Conservation (phyloP, 2,329 filamentous ascomycete species). For the Periglandula ipomoeae region DNA sequence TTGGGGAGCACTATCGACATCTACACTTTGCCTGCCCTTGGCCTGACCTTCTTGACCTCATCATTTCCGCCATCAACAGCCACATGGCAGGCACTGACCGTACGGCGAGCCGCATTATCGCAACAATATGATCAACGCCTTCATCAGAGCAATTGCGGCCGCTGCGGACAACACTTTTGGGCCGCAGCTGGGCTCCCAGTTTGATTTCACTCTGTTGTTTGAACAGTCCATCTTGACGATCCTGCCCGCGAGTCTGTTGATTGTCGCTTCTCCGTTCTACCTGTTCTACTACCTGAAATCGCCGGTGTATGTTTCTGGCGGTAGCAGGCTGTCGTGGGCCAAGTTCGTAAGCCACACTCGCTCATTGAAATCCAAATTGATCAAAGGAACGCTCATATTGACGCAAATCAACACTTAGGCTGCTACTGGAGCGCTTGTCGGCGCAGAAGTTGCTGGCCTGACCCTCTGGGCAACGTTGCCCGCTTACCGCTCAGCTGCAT, state of each 20-base stretch:
- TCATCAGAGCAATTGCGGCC: background rate
- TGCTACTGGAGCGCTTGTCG: constrained; percentile 14
- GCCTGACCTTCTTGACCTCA: too few relatives aligned
- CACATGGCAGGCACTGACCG: too few relatives aligned
- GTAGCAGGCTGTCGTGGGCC: constrained; percentile 8
- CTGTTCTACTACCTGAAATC: constrained; percentile 7
- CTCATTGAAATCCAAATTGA: background rate
- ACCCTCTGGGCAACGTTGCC: constrained; percentile 8
- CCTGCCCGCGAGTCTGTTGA: constrained; percentile 5
- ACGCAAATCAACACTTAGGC: too few relatives aligned
- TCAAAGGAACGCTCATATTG: too few relatives aligned
- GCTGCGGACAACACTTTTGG: constrained; percentile 5
- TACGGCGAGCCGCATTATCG: too few relatives aligned
- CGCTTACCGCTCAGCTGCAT: constrained; percentile 12
- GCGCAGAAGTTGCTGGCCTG: constrained; percentile 20
- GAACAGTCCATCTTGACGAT: constrained; percentile 13
- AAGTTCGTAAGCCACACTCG: constrained; percentile 12
- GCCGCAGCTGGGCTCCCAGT: constrained; percentile 6
- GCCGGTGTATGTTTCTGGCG: constrained; percentile 1
- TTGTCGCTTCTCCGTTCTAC: constrained; percentile 6
- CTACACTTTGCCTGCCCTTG: too few relatives aligned
- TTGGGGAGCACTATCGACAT: too few relatives aligned
- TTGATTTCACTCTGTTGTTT: constrained; percentile 16
- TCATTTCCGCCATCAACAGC: too few relatives aligned
- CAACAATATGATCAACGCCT: background rate